Evolutionary conservation across 495 filamentous ascomycete species (phyloP).

Genomic region (Hyaloscypha bicolor): DNA sequence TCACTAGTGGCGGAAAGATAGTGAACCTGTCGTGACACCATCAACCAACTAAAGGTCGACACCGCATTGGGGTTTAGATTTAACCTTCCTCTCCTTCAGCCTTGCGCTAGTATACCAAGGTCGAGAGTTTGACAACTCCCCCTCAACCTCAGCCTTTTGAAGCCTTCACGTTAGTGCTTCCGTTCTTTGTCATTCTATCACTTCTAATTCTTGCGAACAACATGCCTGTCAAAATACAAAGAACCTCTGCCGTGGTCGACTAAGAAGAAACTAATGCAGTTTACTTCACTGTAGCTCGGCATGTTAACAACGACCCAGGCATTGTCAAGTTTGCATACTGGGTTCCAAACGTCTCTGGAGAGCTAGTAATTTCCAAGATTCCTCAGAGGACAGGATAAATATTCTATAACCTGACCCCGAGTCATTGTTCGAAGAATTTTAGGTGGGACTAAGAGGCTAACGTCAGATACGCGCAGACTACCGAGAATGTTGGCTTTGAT

Average conservation of each 20-base stretch:
- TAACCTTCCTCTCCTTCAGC: too few relatives aligned
- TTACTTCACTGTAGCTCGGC: slow-evolving; percentile 19
- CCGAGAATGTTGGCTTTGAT: slow-evolving; percentile 48
- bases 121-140: background rate
- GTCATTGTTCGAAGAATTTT: background rate
- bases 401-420: background rate
- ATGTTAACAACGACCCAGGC: slow-evolving; percentile 26
- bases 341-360: slow-evolving; percentile 53
- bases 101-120: too few relatives aligned
- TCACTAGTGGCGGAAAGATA: too few relatives aligned
- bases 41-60: too few relatives aligned
- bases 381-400: slow-evolving; percentile 40
- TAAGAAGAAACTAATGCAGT: slow-evolving; percentile 2
- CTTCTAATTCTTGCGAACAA: background rate
- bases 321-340: slow-evolving; percentile 41
- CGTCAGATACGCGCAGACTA: slow-evolving; percentile 45
- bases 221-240: slow-evolving; percentile 18
- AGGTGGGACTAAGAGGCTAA: slow-evolving; percentile 49
- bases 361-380: slow-evolving; percentile 50
- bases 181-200: background rate
- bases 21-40: too few relatives aligned
- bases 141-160: background rate
- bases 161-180: background rate
- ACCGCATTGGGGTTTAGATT: too few relatives aligned
- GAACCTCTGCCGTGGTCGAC: slow-evolving; percentile 11